Base-by-base conservation (phyloP, 139 green algal genomes). In the Chlorella sorokiniana region DNA sequence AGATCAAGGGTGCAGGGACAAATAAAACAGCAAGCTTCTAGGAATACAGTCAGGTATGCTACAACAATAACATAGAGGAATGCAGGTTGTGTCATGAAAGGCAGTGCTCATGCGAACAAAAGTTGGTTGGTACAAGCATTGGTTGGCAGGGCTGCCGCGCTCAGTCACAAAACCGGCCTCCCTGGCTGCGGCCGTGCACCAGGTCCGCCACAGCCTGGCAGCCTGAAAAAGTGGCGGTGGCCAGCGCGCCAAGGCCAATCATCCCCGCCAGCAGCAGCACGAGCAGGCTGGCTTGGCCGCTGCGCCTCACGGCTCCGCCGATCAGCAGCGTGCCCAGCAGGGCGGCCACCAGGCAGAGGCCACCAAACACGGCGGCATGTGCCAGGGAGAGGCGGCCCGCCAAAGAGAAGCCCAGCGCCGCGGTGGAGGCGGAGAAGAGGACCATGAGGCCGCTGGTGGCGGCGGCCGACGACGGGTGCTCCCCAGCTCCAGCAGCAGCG, bases 371-470 rank as follows among this genome's bases (percentile, higher is more conserved):
- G 1, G 68, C 38, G 10, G 76, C 81, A 70, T 81, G 86, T n/a
- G 44, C 10, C 10, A 35, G 4, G 75, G 88, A 84, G 16, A 92
- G 85, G 5, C 73, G 54, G 51, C 76, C 78, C n/a, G 75, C 45
- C 0, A 83, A 37, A 4, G 84, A 86, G 61, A 92, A 86, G n/a
- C 81, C 62, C 31, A 86, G 29, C 14, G 81, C 69, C 3, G 88
- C 88, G 20, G 76, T 45, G 51, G 61, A 82, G 40, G 81, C 83
- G 52, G 74, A 85, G 78, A 90, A 91, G 27, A 90, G 80, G 10
- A 92, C 84, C 73, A 92, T 86, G 29, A 89, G 70, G 44, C 62
- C 75, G 14, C 81, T 84, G 37, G 87, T 90, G 42, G 89, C 87
- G 33, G 85, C 79, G 8, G 68, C 81, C 2, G 82, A 78, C 73